A percentile compares a stretch with the other conserved stretches of the same genome.
phyloP scores from a whole-genome alignment of 2,329 filamentous ascomycete genomes.

The Neofusicoccum umdonicola region DNA sequence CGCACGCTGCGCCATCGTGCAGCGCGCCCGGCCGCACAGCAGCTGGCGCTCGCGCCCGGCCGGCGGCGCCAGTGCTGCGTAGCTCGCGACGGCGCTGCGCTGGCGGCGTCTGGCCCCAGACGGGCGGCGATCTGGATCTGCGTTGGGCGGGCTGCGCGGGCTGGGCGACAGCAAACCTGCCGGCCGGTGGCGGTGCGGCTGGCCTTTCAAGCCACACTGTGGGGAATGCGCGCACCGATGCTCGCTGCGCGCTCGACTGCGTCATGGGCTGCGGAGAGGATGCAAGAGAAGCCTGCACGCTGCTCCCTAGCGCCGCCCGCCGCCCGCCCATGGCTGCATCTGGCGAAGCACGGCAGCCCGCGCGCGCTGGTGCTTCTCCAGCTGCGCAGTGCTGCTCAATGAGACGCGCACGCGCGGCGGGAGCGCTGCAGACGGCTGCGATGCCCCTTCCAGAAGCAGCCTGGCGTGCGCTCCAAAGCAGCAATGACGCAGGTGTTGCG shows the following conservation, averaged over 20 bases:
- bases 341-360: background rate
- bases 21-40: background rate
- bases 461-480: background rate
- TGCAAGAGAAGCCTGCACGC: background rate
- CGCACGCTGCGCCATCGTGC: background rate
- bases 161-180: background rate
- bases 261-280: background rate
- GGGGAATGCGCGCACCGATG: background rate
- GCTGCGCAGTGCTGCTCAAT: too few species aligned
- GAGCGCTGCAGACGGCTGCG: background rate
- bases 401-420: background rate
- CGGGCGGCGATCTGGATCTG: constrained; percentile 8
- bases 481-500: background rate
- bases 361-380: too few species aligned
- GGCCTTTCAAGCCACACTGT: background rate
- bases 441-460: background rate
- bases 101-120: background rate
- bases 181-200: constrained; percentile 4
- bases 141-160: background rate
- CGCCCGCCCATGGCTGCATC: background rate
- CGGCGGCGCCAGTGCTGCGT: background rate
- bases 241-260: background rate
- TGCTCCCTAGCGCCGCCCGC: background rate
- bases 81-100: background rate
- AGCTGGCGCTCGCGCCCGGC: background rate